These are phyloP conservation scores for Suaeda aralocaspica DNA, from an alignment of 148 eudicot species.

Conservation along the genomic window DNA sequence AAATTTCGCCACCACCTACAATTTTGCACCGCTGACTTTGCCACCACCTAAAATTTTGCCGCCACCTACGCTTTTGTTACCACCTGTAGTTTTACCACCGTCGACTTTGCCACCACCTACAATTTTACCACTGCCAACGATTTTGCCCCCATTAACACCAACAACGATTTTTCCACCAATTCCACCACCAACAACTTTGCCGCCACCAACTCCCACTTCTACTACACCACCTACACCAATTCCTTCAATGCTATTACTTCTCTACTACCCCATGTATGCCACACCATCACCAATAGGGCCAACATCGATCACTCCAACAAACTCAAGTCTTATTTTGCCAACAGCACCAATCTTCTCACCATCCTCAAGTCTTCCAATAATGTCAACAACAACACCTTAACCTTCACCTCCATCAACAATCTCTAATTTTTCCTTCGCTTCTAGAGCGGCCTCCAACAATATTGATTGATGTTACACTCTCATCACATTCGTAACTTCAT, in stretches of 20 bases:
- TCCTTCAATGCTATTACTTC: background rate
- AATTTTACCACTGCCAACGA: no score
- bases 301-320: background rate
- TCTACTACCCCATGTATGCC: background rate
- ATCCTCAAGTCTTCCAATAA: background rate
- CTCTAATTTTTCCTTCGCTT: background rate
- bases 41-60: background rate
- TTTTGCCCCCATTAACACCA: no score
- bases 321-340: background rate
- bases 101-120: background rate
- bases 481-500: background rate
- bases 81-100: constrained; percentile 15
- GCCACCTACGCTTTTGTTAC: background rate
- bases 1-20: constrained; percentile 6
- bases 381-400: background rate
- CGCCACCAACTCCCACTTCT: constrained; percentile 5
- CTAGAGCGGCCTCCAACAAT: background rate
- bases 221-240: background rate
- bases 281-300: background rate
- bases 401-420: background rate
- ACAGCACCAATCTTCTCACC: background rate
- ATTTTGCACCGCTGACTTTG: background rate
- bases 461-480: background rate
- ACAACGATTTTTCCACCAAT: no score
- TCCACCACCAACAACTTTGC: background rate